Evolutionary conservation across 2,329 filamentous ascomycete species (phyloP).

Genomic region (Penicillium sp.): DNA sequence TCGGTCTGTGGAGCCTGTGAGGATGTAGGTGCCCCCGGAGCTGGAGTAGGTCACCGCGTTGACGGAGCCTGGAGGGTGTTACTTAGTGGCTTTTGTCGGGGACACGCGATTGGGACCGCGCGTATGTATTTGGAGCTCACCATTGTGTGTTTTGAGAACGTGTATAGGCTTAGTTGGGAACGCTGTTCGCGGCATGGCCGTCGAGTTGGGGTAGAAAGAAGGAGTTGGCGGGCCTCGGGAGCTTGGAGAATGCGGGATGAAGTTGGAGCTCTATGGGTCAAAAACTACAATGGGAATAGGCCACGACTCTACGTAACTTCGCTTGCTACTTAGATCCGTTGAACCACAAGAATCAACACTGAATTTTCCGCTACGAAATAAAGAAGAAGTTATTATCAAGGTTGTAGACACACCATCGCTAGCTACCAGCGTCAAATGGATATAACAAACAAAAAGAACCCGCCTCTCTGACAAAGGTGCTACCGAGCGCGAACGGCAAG

Average conservation of each 20-base stretch:
- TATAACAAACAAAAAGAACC: conserved; percentile 34
- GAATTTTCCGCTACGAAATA: conserved; percentile 41
- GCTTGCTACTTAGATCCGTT: neutral
- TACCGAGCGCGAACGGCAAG: conserved; percentile 31
- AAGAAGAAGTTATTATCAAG: conserved; percentile 43
- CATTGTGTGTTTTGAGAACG: conserved; percentile 46
- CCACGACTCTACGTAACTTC: neutral
- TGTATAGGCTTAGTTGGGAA: conserved; percentile 43
- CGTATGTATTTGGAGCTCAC: conserved; percentile 20
- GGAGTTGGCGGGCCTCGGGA: conserved; percentile 10
- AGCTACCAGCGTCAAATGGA: conserved; percentile 41
- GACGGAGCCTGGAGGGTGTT: conserved; percentile 55
- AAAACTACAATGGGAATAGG: neutral
- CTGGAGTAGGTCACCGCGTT: conserved; percentile 71
- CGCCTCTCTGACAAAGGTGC: conserved; percentile 30
- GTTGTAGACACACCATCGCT: conserved; percentile 41
- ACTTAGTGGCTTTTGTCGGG: conserved; percentile 2
- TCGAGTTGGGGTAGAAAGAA: neutral
- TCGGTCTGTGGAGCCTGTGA: conserved; percentile 83
- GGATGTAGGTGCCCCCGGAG: conserved; percentile 69
- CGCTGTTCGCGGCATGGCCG: conserved; percentile 23
- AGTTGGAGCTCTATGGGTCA: conserved; percentile 8
- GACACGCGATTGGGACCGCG: neutral
- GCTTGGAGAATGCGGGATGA: conserved; percentile 9
- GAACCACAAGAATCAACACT: conserved; percentile 32